Percentiles rank a stretch among this genome's conserved stretches.
Conservation (phyloP, 345 rosid genomes). For the Moringa oleifera region DNA sequence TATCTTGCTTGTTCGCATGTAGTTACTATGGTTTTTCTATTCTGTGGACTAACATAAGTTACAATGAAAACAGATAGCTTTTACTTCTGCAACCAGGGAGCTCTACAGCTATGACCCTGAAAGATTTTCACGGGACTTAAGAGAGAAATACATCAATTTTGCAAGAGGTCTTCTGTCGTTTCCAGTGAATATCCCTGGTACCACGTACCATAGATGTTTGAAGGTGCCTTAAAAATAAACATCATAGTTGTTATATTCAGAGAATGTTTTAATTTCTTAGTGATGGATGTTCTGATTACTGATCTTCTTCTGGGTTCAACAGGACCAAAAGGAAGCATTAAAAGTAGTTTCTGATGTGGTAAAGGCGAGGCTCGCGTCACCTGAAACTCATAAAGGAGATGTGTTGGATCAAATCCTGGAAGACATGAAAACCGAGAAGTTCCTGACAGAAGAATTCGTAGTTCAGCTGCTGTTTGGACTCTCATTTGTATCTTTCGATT, state of each 20-base stretch:
- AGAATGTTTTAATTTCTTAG: too few relatives aligned
- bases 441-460: constrained; percentile 22
- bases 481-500: constrained; percentile 18
- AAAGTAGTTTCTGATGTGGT: neutral
- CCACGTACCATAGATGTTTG: constrained; percentile 27
- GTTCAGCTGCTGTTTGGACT: constrained; percentile 12
- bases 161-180: constrained; percentile 19
- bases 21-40: neutral
- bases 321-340: neutral
- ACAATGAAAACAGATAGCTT: too few relatives aligned
- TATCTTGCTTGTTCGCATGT: too few relatives aligned
- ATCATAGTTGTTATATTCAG: neutral
- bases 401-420: constrained; percentile 17
- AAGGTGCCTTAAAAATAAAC: constrained; percentile 18
- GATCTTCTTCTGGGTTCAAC: neutral
- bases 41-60: neutral
- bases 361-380: constrained; percentile 13
- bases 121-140: constrained; percentile 3
- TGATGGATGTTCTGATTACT: too few relatives aligned
- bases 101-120: constrained; percentile 19
- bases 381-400: constrained; percentile 12
- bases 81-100: constrained; percentile 18
- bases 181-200: constrained; percentile 35
- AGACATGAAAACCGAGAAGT: constrained; percentile 22
- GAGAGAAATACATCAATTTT: constrained; percentile 13